A percentile compares a stretch with the other conserved stretches of the same genome.
phyloP scores from a whole-genome alignment of 2,329 filamentous ascomycete species.

The Alternaria sp. region DNA sequence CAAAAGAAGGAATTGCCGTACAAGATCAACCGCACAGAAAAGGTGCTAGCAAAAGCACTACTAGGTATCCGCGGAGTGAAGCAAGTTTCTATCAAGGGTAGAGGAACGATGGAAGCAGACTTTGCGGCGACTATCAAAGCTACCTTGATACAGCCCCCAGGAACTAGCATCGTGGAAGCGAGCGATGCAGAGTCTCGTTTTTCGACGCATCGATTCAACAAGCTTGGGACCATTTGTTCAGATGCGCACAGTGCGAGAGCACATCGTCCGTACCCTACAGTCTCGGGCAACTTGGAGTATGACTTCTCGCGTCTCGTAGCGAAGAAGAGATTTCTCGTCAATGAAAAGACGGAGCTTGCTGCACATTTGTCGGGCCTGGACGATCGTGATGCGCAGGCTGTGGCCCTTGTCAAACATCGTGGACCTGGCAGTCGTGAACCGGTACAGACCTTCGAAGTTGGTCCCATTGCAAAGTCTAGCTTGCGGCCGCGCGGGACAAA shows the following conservation, averaged over 20 bases:
- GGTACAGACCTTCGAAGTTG: not conserved
- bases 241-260: not conserved
- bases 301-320: not conserved
- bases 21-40: slow-evolving; percentile 22
- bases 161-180: not conserved
- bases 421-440: no score
- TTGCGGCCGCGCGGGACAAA: not conserved
- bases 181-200: not conserved
- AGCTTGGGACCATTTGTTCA: not conserved
- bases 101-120: not conserved
- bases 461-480: not conserved
- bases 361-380: not conserved
- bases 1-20: slow-evolving; percentile 17
- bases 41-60: slow-evolving; percentile 24
- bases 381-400: not conserved
- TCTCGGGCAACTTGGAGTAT: not conserved
- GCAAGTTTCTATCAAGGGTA: slow-evolving; percentile 10
- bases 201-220: not conserved
- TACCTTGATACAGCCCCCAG: not conserved
- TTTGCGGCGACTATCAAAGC: slow-evolving; percentile 3
- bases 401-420: not conserved
- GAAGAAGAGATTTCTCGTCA: not conserved
- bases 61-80: slow-evolving; percentile 28
- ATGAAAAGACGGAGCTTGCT: not conserved
- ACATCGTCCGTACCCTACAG: not conserved